A percentile compares a stretch with the other conserved stretches of the same genome.
phyloP scores from a whole-genome alignment of 208 protist species.

The Naegleria lovaniensis region DNA sequence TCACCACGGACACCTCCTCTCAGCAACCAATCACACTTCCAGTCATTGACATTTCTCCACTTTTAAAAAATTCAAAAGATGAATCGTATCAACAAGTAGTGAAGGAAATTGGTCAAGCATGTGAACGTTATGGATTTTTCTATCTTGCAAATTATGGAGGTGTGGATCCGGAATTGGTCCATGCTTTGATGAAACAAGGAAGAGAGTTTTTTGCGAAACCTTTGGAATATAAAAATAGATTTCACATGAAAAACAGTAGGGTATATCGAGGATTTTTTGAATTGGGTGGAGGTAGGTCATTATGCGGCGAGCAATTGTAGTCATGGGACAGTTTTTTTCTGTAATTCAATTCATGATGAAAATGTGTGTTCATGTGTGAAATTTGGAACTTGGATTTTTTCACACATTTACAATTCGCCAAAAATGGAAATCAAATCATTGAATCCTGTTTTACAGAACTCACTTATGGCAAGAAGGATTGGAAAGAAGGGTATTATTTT shows the following conservation, averaged over 20 bases:
- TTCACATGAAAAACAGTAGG: constrained; percentile 51
- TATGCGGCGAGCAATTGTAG: constrained; percentile 47
- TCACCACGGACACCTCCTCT: no score
- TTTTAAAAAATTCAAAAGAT: neutral
- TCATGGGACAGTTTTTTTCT: constrained; percentile 66
- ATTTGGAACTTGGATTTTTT: no score
- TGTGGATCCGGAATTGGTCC: constrained; percentile 48
- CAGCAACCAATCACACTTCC: neutral
- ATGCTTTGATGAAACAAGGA: constrained; percentile 52
- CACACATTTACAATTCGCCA: no score
- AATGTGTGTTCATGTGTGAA: no score
- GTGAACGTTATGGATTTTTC: constrained; percentile 68
- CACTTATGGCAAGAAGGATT: neutral
- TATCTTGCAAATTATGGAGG: constrained; percentile 60
- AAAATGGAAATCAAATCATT: constrained; percentile 45
- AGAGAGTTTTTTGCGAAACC: constrained; percentile 56
- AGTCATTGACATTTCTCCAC: neutral
- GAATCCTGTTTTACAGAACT: no score
- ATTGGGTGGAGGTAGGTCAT: constrained; percentile 55
- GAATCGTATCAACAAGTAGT: neutral
- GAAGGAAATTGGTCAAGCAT: constrained; percentile 55
- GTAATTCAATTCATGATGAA: no score
- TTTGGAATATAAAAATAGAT: constrained; percentile 58
- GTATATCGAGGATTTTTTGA: constrained; percentile 52
- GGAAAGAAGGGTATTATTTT: neutral